A percentile compares a stretch with the other conserved stretches of the same genome.
These are phyloP conservation scores for Hura crepitans DNA, from an alignment of 441 rosid genomes.

Conservation along the genomic window DNA sequence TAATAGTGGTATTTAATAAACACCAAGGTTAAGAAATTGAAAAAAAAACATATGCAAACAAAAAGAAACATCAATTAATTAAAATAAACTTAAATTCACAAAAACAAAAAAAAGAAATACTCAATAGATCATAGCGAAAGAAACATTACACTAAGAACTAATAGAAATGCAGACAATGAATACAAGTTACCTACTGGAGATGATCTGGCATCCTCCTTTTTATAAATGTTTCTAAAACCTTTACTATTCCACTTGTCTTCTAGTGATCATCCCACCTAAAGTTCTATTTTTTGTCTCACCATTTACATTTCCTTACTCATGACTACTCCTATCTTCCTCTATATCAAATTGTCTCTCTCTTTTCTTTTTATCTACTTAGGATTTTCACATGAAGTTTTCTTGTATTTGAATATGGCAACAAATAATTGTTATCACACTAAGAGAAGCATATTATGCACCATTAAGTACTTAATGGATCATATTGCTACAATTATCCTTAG, in stretches of 20 bases:
- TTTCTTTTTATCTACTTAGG: neutral
- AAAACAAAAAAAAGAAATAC: too few species aligned
- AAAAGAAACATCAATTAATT: too few species aligned
- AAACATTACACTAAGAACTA: too few species aligned
- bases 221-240: neutral
- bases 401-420: constrained; percentile 48
- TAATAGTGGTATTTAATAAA: too few species aligned
- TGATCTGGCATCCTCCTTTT: too few species aligned
- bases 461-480: constrained; percentile 67
- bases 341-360: neutral
- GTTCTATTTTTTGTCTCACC: neutral
- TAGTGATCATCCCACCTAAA: neutral
- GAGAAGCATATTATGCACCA: constrained; percentile 77
- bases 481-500: constrained; percentile 75
- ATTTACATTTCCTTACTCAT: neutral
- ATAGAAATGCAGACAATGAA: too few species aligned
- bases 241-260: neutral
- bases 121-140: too few species aligned
- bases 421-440: constrained; percentile 68
- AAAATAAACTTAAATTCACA: too few species aligned
- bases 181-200: too few species aligned
- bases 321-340: neutral
- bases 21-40: too few species aligned
- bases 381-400: constrained; percentile 7
- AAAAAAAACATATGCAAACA: too few species aligned